Base-by-base conservation (phyloP, 495 filamentous ascomycete genomes). In the Beverwykella pulmonaria region DNA sequence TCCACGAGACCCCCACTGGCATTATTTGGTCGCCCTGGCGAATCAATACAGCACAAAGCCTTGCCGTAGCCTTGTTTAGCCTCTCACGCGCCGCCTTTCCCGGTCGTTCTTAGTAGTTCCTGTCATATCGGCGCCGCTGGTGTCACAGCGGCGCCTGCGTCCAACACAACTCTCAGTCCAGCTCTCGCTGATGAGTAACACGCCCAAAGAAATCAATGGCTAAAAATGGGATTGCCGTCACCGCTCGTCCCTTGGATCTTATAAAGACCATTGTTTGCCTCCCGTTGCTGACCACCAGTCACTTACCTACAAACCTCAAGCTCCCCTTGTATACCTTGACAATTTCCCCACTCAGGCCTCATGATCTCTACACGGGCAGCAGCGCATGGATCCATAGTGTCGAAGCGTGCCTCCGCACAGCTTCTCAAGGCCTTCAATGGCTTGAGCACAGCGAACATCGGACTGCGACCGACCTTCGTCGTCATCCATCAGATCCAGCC, bases 381-480 rank as follows among this genome's bases (percentile, higher is more conserved):
- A 62, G 53, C 69, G 20, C 41, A 53, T 27, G 41, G 52, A 60
- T 25, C 69, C 36, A 34, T 66, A 1, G 67, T 55, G 12, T 74
- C 67, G 29, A 76, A 74, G 54, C 67, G 70, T 54, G 66, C 71
- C n/a, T 65, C 74, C 26, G 60, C 69, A 46, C 72, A 71, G 27
- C 30, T 74, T 25, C 61, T 76, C 55, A 73, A 67, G 66, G 39
- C 74, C 19, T 55, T 73, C 67, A 71, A 69, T 71, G 72, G 66
- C 59, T 54, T 49, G 60, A 20, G 34, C 55, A 39, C 55, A n/a
- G 23, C 34, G 2, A 58, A 17, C 22, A 46, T 63, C 30, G 60
- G 63, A 12, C 36, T 71, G 9, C 60, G 69, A 52, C 71, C 75
- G 17, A 50, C 30, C 36, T 70, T 75, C 53, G 27, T 72, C 64